phyloP scores from a whole-genome alignment of 176 grass and related monocot genomes.

The Aegilops speltoides region DNA sequence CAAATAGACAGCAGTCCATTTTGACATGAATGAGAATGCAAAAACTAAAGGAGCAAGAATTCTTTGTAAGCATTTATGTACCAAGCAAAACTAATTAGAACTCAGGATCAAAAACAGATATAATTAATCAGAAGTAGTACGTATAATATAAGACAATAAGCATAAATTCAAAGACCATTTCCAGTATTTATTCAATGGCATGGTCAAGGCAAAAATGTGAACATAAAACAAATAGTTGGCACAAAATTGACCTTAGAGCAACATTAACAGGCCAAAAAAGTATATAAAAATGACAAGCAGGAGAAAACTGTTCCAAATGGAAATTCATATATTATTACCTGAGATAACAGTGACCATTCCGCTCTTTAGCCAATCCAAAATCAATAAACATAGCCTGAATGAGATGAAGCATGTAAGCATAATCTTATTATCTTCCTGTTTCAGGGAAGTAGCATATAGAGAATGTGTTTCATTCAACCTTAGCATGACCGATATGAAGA shows the following conservation, averaged over 20 bases:
- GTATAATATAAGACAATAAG: background rate
- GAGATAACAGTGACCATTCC: slow-evolving; percentile 89
- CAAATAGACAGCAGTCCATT: slow-evolving; percentile 9
- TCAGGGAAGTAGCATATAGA: slow-evolving; percentile 14
- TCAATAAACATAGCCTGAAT: slow-evolving; percentile 98
- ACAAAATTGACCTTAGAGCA: background rate
- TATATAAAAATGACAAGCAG: slow-evolving; percentile 1
- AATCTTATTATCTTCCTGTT: slow-evolving; percentile 30
- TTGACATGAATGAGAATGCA: background rate
- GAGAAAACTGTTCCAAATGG: slow-evolving; percentile 18
- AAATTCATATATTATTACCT: slow-evolving; percentile 50
- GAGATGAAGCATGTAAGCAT: slow-evolving; percentile 33
- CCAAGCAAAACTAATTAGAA: background rate
- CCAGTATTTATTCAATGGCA: background rate
- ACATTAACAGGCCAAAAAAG: background rate
- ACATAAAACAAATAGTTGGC: background rate
- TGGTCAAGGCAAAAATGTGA: background rate
- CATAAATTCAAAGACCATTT: background rate
- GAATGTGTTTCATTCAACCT: slow-evolving; percentile 48
- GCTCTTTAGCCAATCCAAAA: slow-evolving; percentile 95
- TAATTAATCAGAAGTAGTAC: background rate
- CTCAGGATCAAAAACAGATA: background rate
- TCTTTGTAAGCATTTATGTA: background rate
- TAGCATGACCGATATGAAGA: slow-evolving; percentile 97
- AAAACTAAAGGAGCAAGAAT: background rate